These are phyloP conservation scores for Chlorella sp. DNA, from an alignment of 139 green algal species.

Conservation along the genomic window DNA sequence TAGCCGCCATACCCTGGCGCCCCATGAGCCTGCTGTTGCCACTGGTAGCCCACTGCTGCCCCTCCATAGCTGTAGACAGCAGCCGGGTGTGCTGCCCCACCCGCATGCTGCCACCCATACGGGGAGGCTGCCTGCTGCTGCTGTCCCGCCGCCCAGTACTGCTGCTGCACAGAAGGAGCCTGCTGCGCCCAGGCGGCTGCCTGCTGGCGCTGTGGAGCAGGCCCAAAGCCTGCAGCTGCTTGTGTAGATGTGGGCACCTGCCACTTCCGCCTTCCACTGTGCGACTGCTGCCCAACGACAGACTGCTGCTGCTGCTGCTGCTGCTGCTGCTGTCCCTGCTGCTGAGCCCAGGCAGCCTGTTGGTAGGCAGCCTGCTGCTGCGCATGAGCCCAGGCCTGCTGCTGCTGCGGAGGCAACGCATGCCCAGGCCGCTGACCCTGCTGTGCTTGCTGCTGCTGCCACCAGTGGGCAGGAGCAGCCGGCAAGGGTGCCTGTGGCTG, in stretches of 20 bases:
- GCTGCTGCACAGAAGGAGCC: no score
- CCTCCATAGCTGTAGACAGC: background rate
- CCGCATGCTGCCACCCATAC: background rate
- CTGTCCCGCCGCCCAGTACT: background rate
- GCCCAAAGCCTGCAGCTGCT: background rate
- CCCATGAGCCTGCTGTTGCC: no score
- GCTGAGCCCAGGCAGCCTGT: background rate
- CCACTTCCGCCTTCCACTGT: background rate
- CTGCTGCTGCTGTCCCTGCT: background rate
- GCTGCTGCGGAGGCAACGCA: background rate
- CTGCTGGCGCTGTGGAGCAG: no score
- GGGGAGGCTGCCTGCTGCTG: background rate
- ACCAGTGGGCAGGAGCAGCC: background rate
- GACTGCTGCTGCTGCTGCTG: background rate
- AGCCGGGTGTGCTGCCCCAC: background rate
- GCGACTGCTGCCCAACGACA: background rate
- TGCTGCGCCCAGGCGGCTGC: no score
- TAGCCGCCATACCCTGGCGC: no score
- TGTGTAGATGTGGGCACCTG: background rate
- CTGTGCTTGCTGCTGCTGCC: slow-evolving; percentile 11
- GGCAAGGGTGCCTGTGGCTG: background rate
- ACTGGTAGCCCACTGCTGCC: no score
- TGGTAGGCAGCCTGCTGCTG: background rate
- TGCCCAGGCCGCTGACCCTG: background rate
- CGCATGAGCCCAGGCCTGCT: background rate